Evolutionary conservation across 306 rosid species (phyloP), one percentile per base, ranked within the genome.

Genomic region (Glycine soja): DNA sequence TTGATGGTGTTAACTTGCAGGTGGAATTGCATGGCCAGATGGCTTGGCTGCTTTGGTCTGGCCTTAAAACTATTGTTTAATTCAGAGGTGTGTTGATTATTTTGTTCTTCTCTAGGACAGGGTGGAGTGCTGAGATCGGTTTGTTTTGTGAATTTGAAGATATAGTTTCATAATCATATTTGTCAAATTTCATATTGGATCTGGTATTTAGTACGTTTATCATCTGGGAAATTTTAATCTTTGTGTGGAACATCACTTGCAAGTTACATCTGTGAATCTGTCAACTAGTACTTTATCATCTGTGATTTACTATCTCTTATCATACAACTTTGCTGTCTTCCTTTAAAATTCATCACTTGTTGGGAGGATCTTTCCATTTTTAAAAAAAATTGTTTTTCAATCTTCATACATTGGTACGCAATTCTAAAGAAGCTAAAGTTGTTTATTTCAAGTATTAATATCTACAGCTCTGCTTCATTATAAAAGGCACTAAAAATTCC

Each of bases 51-150:
- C 83, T 88, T 89, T 90, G 89, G 83, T 80, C 80, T 91, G 92
- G 91, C 86, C 87, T 88, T 85, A 76, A 38, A 80, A 86, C 86
- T 83, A 86, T 84, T 92, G 86, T 89, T 92, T 83, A 63, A 85
- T 90, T 89, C 82, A 82, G 92, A 95, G 95, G 89, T 88, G 92
- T 95, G 95, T 89, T 88, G 97, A 90, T 86, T 89, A 83, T 80
- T 87, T 86, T 83, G 89, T 87, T 88, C 87, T 83, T 86, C 86
- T 83, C 68, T 91, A 62, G 82, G 84, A 85, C 88, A 87, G 86
- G 88, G 85, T 86, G 86, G 91, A 85, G 87, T 91, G 91, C 42
- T 89, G 40, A 3, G 74, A 82, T 88, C 82, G 58, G 88, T 89
- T 88, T 91, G 93, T 86, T 90, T 92, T 92, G 89, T 90, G 92